Percentiles rank a stretch among this genome's conserved stretches.
These are phyloP conservation scores for Kwoniella mangroviensis DNA, from an alignment of 768 basidiomycete species.

Conservation along the genomic window DNA sequence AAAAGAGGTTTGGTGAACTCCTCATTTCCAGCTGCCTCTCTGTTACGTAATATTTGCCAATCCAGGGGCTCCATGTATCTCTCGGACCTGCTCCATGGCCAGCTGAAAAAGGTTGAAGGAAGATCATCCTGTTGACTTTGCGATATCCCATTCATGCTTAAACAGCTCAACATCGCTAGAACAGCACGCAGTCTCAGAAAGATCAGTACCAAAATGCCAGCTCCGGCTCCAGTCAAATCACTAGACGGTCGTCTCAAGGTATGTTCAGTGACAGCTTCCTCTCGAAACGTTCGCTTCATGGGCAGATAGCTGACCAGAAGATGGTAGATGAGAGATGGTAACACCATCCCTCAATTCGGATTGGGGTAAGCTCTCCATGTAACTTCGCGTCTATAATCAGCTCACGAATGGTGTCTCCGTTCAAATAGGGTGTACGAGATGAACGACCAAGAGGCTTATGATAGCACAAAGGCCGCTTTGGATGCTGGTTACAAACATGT, in stretches of 20 bases:
- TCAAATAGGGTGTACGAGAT: constrained; percentile 64
- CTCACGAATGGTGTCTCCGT: no score
- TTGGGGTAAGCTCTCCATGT: constrained; percentile 59
- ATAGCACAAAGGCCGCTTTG: constrained; percentile 67
- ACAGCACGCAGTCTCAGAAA: background rate
- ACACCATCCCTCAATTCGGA: constrained; percentile 66
- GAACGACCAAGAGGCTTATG: constrained; percentile 65
- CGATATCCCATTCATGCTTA: background rate
- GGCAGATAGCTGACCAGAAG: background rate
- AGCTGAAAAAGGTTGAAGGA: background rate
- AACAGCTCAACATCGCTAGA: background rate
- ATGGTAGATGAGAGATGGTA: constrained; percentile 63
- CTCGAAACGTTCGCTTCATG: background rate
- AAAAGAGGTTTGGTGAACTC: constrained; percentile 9
- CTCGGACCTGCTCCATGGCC: no score
- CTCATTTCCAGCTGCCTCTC: background rate
- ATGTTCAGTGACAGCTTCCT: background rate
- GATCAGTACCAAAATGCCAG: constrained; percentile 19
- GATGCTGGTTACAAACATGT: constrained; percentile 73
- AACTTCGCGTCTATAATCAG: background rate
- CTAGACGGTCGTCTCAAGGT: constrained; percentile 25
- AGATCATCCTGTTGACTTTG: background rate
- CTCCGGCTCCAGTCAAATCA: constrained; percentile 17
- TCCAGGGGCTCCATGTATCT: constrained; percentile 3
- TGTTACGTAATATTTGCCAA: constrained; percentile 1